phyloP scores from a whole-genome alignment of 106 monocot species.

The Alisma plantagoaquatica region DNA sequence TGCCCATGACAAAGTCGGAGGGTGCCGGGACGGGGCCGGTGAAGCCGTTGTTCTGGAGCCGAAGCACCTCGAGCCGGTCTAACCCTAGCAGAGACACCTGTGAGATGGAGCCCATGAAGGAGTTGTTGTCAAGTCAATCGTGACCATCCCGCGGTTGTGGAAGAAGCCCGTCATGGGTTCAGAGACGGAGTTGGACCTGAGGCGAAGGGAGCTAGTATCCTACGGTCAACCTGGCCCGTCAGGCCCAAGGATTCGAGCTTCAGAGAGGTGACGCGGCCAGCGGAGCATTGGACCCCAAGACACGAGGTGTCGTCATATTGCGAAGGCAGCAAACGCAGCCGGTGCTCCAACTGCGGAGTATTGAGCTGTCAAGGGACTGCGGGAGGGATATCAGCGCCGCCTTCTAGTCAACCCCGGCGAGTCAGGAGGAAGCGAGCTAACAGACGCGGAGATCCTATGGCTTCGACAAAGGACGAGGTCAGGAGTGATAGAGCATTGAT shows the following conservation, averaged over 20 bases:
- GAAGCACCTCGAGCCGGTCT: neutral
- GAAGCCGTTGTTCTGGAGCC: slow-evolving; percentile 14
- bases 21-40: slow-evolving; percentile 7
- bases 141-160: slow-evolving; percentile 1
- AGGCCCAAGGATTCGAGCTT: slow-evolving; percentile 4
- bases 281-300: slow-evolving; percentile 5
- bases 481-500: no score
- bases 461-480: no score
- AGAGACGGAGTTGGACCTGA: slow-evolving; percentile 16
- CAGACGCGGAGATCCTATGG: no score
- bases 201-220: slow-evolving; percentile 1
- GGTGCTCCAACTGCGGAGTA: neutral
- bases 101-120: slow-evolving; percentile 8
- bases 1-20: no score
- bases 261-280: slow-evolving; percentile 7
- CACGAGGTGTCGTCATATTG: slow-evolving; percentile 4
- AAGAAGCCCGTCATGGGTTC: slow-evolving; percentile 17
- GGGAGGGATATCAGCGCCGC: no score
- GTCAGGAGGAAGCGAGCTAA: no score
- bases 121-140: slow-evolving; percentile 16
- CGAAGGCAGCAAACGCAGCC: slow-evolving; percentile 1
- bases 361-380: neutral
- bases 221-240: neutral
- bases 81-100: slow-evolving; percentile 3
- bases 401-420: no score